Conservation (phyloP, 129 eudicot genomes). For the Glebionis coronaria region DNA sequence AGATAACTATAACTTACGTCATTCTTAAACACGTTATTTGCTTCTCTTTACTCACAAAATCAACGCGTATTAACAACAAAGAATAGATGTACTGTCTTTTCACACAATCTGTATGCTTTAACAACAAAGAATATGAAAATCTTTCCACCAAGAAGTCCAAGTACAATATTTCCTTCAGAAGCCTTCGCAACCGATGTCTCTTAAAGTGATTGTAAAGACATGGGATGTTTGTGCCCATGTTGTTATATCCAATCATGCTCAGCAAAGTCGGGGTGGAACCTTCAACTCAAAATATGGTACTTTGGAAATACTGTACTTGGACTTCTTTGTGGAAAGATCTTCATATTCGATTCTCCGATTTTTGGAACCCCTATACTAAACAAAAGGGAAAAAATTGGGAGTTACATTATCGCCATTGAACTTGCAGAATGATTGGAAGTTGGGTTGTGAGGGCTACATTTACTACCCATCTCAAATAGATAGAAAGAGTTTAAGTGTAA, state of each 20-base stretch:
- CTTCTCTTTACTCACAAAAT: background rate
- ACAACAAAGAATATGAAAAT: slow-evolving; percentile 74
- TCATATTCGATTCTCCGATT: no score
- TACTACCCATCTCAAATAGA: no score
- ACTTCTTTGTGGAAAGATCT: no score
- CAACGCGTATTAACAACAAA: background rate
- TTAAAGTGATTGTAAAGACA: slow-evolving; percentile 74
- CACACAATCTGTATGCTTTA: slow-evolving; percentile 4
- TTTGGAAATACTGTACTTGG: no score
- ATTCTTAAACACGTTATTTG: background rate
- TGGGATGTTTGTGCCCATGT: slow-evolving; percentile 93
- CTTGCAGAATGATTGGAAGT: no score
- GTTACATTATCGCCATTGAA: no score
- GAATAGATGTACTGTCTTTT: background rate
- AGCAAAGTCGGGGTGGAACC: slow-evolving; percentile 95
- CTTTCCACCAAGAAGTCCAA: slow-evolving; percentile 75
- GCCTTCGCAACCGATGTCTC: slow-evolving; percentile 86
- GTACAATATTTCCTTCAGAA: slow-evolving; percentile 67
- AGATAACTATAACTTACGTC: no score
- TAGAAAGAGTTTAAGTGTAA: no score
- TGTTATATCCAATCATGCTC: slow-evolving; percentile 80
- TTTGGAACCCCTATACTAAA: no score
- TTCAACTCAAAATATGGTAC: slow-evolving; percentile 91
- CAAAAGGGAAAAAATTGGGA: no score
- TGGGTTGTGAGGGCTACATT: no score